Evolutionary conservation across 164 flowering plant genomes (phyloP), one percentile per base, ranked within the genome.

Genomic region (Houttuynia cordata): DNA sequence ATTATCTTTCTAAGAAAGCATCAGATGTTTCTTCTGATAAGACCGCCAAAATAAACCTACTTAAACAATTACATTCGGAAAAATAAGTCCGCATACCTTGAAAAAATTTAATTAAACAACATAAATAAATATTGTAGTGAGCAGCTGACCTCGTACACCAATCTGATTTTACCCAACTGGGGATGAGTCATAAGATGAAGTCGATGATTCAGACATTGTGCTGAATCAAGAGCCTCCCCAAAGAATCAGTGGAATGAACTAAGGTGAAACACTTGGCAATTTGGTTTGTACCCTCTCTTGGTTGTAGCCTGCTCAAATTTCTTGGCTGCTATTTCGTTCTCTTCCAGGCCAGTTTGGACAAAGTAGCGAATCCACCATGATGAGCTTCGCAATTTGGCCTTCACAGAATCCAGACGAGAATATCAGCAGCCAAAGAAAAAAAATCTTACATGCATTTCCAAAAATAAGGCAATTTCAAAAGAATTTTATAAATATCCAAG

Each of bases 331-430:
- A 67, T 73, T 65, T 84, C 87, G 58, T 87, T 91, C 70, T 83
- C 91, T 66, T 81, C 91, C 62, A 87, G 68, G 71, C 84, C 80
- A 12, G 76, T 83, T 67, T 84, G 89, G 53, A 77, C 77, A 63
- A 87, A 90, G 71, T 73, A 87, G 21, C 85, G 80, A 49, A 76
- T 74, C 97, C 97, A 91, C 97, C 93, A 91, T 18, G 96, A 78
- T 15, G 88, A 65, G 70, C 86, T 87, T 64, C 97, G 72, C 83
- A 80, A 76, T 77, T 91, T 91, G 45, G 96, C 96, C 97, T 91
- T 63, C 58, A 72, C 40, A 70, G 37, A 56, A 57, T 34, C 37
- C 49, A 45, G 49, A 10, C 17, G 14, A 7, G 17, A 45, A 45
- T 45, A 10, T 45, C 49, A 45, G 49, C 17, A 14, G 15, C 45